A percentile compares a stretch with the other conserved stretches of the same genome.
Evolutionary conservation across 306 rosid species (phyloP).

Genomic region (Acacia acuminata): DNA sequence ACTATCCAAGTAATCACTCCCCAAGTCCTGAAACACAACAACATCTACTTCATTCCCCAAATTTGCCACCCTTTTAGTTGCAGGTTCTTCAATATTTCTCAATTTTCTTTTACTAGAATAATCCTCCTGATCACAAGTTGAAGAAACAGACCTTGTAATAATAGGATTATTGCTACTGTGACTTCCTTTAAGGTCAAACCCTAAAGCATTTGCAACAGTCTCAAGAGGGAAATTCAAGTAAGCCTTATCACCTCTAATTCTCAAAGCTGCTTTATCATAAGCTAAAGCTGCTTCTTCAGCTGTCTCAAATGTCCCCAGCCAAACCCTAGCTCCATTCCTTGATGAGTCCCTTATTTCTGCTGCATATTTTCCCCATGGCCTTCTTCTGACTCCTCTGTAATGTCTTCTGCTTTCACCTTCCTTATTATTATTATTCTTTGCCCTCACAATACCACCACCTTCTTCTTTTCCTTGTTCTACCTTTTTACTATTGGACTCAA

Average conservation of each 20-base stretch:
- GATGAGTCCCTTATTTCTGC: slow-evolving; percentile 72
- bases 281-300: slow-evolving; percentile 80
- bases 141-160: not conserved
- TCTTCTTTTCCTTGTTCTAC: not conserved
- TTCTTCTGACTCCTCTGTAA: slow-evolving; percentile 73
- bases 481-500: slow-evolving; percentile 8
- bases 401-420: slow-evolving; percentile 31
- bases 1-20: slow-evolving; percentile 62
- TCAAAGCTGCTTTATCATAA: slow-evolving; percentile 75
- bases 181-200: slow-evolving; percentile 26
- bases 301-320: slow-evolving; percentile 71
- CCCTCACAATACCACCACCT: not conserved
- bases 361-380: slow-evolving; percentile 81
- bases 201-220: slow-evolving; percentile 46
- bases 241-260: slow-evolving; percentile 66
- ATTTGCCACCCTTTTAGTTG: slow-evolving; percentile 36
- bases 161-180: not conserved
- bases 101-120: slow-evolving; percentile 26
- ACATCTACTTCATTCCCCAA: slow-evolving; percentile 43
- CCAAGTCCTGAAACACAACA: slow-evolving; percentile 67
- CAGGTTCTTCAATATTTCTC: slow-evolving; percentile 37
- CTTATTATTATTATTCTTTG: slow-evolving; percentile 16
- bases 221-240: slow-evolving; percentile 62
- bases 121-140: not conserved
- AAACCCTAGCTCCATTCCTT: slow-evolving; percentile 59